Conservation (phyloP, 371 early-diverging fungal species). For the Synchytrium microbalum region DNA sequence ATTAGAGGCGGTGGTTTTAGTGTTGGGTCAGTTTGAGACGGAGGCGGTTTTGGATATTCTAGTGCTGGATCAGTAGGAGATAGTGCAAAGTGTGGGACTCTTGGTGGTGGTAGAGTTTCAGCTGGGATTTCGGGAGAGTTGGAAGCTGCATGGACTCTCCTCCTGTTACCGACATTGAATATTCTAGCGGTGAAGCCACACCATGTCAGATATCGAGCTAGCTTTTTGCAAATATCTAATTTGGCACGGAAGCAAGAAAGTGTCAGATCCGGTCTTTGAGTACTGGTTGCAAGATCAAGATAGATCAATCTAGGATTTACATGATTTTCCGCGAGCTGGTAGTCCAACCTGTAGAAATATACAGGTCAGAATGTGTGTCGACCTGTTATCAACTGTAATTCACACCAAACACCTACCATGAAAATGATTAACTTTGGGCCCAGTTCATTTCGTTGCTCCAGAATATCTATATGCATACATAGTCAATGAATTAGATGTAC, state of each 20-base stretch:
- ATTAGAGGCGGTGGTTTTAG: slow-evolving; percentile 3
- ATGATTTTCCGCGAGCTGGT: slow-evolving; percentile 84
- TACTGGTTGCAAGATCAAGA: background rate
- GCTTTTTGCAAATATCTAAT: slow-evolving; percentile 71
- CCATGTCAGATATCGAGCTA: slow-evolving; percentile 60
- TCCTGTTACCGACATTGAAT: slow-evolving; percentile 82
- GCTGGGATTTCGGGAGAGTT: slow-evolving; percentile 25
- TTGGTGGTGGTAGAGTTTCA: slow-evolving; percentile 18
- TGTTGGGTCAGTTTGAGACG: slow-evolving; percentile 1
- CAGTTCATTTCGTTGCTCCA: slow-evolving; percentile 36
- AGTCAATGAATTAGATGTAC: background rate
- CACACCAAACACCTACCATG: no score
- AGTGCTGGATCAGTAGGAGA: background rate
- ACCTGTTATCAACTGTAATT: background rate
- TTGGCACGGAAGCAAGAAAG: background rate
- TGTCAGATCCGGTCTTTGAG: background rate
- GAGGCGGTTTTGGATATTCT: slow-evolving; percentile 1
- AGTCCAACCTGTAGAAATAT: slow-evolving; percentile 51
- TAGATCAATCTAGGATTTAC: slow-evolving; percentile 17
- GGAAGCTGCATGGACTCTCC: slow-evolving; percentile 33
- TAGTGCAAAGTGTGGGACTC: background rate
- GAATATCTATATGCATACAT: slow-evolving; percentile 17
- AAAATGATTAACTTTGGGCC: slow-evolving; percentile 39
- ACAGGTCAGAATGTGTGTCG: background rate
- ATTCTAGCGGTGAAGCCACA: slow-evolving; percentile 40